Conservation (phyloP, 805 yeast species). For the Starmerella floris region DNA sequence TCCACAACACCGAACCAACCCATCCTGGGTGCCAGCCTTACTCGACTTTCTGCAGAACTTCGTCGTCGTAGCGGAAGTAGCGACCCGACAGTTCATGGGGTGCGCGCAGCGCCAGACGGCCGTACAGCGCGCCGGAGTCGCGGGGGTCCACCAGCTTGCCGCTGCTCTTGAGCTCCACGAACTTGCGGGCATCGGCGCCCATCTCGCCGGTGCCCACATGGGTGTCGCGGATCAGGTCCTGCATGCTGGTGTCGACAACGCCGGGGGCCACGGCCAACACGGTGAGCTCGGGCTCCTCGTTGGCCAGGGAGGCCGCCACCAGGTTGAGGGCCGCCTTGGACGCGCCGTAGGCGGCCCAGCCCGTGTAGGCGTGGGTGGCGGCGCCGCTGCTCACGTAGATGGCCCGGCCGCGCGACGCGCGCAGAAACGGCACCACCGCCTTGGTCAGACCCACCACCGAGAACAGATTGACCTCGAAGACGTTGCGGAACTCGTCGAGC, state of each 20-base stretch:
- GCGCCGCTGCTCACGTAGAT: conserved; percentile 90
- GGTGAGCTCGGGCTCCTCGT: conserved; percentile 47
- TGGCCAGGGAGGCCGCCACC: conserved; percentile 50
- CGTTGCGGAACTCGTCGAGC: conserved; percentile 44
- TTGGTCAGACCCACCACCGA: conserved; percentile 51
- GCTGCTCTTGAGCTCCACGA: conserved; percentile 46
- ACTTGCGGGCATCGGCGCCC: conserved; percentile 47
- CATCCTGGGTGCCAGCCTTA: too few species aligned
- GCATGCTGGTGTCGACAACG: conserved; percentile 87
- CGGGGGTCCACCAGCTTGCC: conserved; percentile 51
- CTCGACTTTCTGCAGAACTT: neutral
- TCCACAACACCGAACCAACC: too few species aligned
- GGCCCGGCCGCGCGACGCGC: conserved; percentile 44
- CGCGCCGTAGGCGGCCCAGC: conserved; percentile 88
- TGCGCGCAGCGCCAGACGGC: conserved; percentile 55
- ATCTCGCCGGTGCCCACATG: conserved; percentile 40
- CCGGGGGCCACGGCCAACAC: conserved; percentile 83
- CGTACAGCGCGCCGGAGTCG: conserved; percentile 60
- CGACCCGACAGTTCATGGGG: conserved; percentile 47
- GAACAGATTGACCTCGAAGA: conserved; percentile 68
- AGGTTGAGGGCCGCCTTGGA: conserved; percentile 87
- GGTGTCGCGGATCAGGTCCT: conserved; percentile 55
- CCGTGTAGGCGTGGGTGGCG: conserved; percentile 43
- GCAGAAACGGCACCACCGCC: conserved; percentile 37
- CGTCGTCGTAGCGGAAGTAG: conserved; percentile 42